phyloP scores from a whole-genome alignment of 2,329 filamentous ascomycete genomes.

The Phialophora expanda region DNA sequence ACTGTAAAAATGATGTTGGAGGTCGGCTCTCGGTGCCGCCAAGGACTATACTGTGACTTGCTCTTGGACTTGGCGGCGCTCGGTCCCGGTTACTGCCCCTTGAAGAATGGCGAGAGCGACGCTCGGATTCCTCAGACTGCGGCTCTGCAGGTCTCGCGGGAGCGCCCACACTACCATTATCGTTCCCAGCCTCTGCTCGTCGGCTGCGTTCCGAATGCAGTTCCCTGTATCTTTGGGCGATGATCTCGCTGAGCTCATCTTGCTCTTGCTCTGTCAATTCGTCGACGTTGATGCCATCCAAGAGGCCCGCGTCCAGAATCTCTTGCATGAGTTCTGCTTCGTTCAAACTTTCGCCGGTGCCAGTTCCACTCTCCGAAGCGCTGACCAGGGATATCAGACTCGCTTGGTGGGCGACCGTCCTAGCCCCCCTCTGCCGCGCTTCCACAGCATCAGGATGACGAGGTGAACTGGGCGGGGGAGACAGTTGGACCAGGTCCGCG shows the following conservation, averaged over 20 bases:
- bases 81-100: slow-evolving; percentile 28
- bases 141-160: slow-evolving; percentile 46
- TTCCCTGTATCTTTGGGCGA: slow-evolving; percentile 84
- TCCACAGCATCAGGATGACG: slow-evolving; percentile 41
- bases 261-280: slow-evolving; percentile 83
- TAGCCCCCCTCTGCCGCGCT: slow-evolving; percentile 46
- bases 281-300: slow-evolving; percentile 87
- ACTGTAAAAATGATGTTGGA: slow-evolving; percentile 27
- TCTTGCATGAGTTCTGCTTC: slow-evolving; percentile 88
- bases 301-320: slow-evolving; percentile 82
- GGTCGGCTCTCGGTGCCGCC: slow-evolving; percentile 19
- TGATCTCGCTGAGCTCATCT: slow-evolving; percentile 86
- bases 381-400: slow-evolving; percentile 85
- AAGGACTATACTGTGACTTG: slow-evolving; percentile 27
- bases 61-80: slow-evolving; percentile 32
- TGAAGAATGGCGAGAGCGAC: slow-evolving; percentile 43
- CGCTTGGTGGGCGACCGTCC: slow-evolving; percentile 84
- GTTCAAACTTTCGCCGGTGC: slow-evolving; percentile 69
- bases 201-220: slow-evolving; percentile 65
- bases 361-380: slow-evolving; percentile 62
- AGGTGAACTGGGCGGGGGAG: slow-evolving; percentile 34
- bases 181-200: slow-evolving; percentile 51
- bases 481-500: slow-evolving; percentile 23
- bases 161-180: not conserved
- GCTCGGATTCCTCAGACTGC: slow-evolving; percentile 48